Evolutionary conservation across 306 rosid genomes (phyloP).

Genomic region (Dalbergia cultrata): DNA sequence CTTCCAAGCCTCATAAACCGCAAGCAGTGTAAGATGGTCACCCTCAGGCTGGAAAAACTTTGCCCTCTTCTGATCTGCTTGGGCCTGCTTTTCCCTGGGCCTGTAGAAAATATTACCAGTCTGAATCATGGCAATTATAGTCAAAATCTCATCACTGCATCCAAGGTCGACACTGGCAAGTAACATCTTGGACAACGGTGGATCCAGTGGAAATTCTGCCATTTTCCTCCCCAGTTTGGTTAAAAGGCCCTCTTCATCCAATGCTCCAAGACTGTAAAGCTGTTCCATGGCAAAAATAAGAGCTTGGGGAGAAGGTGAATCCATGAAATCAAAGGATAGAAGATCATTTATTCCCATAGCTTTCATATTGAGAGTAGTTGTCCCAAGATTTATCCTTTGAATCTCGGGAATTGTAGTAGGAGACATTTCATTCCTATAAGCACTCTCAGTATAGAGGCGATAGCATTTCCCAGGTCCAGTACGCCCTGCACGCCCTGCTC

Average conservation of each 20-base stretch:
- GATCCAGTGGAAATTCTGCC: slow-evolving; percentile 93
- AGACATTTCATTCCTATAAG: slow-evolving; percentile 86
- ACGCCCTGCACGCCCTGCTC: slow-evolving; percentile 92
- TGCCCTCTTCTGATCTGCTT: slow-evolving; percentile 94
- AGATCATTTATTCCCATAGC: slow-evolving; percentile 90
- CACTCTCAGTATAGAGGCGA: slow-evolving; percentile 87
- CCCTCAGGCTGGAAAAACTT: slow-evolving; percentile 95
- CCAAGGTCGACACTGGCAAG: slow-evolving; percentile 95
- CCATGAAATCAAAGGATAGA: slow-evolving; percentile 84
- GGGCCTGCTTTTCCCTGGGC: slow-evolving; percentile 90
- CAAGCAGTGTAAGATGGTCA: slow-evolving; percentile 86
- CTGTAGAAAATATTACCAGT: slow-evolving; percentile 88
- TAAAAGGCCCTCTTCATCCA: slow-evolving; percentile 87
- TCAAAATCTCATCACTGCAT: slow-evolving; percentile 91
- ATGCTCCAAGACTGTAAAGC: slow-evolving; percentile 84
- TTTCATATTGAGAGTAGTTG: slow-evolving; percentile 74
- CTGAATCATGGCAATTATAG: slow-evolving; percentile 88
- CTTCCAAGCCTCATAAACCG: slow-evolving; percentile 94
- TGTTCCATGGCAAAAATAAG: slow-evolving; percentile 84
- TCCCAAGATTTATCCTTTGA: slow-evolving; percentile 81
- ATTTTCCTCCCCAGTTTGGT: slow-evolving; percentile 91
- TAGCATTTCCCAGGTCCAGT: slow-evolving; percentile 94
- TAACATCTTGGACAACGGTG: slow-evolving; percentile 90
- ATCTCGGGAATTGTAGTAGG: slow-evolving; percentile 82
- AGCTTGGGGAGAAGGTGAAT: slow-evolving; percentile 90